Evolutionary conservation across 225 moss, liverwort and hornwort species (phyloP).

Genomic region (Polytrichum formosum): DNA sequence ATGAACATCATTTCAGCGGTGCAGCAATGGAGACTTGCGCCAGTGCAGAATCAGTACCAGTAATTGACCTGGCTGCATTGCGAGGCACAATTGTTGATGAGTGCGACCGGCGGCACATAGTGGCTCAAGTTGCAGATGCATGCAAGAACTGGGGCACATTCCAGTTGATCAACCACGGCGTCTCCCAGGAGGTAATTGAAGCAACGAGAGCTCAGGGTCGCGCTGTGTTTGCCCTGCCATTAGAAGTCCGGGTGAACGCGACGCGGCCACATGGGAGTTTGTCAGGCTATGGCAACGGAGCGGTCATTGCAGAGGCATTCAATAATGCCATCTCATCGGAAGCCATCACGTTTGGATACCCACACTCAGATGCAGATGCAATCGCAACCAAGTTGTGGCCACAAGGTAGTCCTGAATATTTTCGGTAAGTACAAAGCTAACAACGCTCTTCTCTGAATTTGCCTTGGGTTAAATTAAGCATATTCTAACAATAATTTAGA

Average conservation of each 20-base stretch:
- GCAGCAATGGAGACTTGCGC: too few species aligned
- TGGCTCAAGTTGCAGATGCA: conserved; percentile 28
- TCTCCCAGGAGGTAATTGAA: conserved; percentile 28
- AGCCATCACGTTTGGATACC: conserved; percentile 42
- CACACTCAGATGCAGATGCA: conserved; percentile 25
- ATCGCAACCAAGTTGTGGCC: conserved; percentile 40
- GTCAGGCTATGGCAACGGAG: conserved; percentile 47
- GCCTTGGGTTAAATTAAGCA: background rate
- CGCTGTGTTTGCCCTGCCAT: conserved; percentile 32
- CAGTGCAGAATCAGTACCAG: conserved; percentile 20
- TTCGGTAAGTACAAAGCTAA: conserved; percentile 25
- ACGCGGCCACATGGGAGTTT: conserved; percentile 39
- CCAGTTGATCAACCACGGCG: conserved; percentile 42
- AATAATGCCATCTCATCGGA: conserved; percentile 27
- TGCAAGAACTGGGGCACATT: conserved; percentile 47
- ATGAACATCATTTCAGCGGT: too few species aligned
- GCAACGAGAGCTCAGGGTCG: conserved; percentile 30
- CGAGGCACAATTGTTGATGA: conserved; percentile 25
- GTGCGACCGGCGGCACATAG: conserved; percentile 13
- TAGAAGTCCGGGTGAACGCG: conserved; percentile 30
- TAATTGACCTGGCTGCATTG: conserved; percentile 38
- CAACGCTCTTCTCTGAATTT: background rate
- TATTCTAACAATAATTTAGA: too few species aligned
- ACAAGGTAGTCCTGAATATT: conserved; percentile 31
- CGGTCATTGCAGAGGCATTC: conserved; percentile 24